These are phyloP conservation scores for Echinosophora koreensis DNA, from an alignment of 306 rosid species.

Conservation along the genomic window DNA sequence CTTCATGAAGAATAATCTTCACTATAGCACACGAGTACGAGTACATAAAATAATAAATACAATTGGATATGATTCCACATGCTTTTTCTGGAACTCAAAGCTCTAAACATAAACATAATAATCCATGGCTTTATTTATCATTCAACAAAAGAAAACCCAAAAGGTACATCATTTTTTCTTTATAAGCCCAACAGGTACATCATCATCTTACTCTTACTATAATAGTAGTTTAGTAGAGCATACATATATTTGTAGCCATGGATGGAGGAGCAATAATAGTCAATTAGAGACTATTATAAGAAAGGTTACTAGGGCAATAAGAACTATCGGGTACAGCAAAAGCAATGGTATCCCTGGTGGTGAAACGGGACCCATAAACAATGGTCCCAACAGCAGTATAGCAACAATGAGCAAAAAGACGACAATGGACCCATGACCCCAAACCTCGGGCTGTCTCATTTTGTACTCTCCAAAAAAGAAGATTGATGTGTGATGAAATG, in stretches of 20 bases:
- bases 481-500: not conserved
- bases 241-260: not conserved
- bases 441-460: conserved; percentile 51
- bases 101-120: no score
- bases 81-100: no score
- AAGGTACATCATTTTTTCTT: no score
- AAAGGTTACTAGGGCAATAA: conserved; percentile 20
- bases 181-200: no score
- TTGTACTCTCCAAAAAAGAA: not conserved
- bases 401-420: conserved; percentile 12
- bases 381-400: conserved; percentile 34
- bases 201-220: no score
- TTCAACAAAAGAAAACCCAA: no score
- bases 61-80: no score
- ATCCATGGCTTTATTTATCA: no score
- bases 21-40: not conserved
- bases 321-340: conserved; percentile 29
- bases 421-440: conserved; percentile 48
- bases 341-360: conserved; percentile 46
- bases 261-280: not conserved
- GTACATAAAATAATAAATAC: no score
- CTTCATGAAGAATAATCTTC: not conserved
- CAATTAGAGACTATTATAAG: conserved; percentile 23
- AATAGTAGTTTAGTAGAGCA: no score
- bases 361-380: conserved; percentile 1